Conservation (phyloP, 192 early-diverging fungal species). For the Backusella westeae region DNA sequence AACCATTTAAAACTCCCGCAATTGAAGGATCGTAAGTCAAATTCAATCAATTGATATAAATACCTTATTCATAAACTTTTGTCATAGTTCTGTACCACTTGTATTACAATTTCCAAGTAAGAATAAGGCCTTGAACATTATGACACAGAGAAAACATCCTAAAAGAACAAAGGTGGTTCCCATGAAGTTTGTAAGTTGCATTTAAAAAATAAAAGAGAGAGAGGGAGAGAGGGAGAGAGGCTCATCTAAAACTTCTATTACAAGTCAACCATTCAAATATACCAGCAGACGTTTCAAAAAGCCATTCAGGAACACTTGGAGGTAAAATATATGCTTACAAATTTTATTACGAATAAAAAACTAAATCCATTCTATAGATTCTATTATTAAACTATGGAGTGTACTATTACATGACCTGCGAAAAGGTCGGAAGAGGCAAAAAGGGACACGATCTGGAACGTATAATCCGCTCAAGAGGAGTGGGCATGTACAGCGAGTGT, state of each 20-base stretch:
- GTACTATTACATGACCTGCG: slow-evolving; percentile 15
- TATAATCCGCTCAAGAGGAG: slow-evolving; percentile 16
- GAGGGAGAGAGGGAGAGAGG: neutral
- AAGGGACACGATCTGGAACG: slow-evolving; percentile 18
- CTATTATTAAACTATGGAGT: slow-evolving; percentile 13
- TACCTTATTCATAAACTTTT: too few relatives aligned
- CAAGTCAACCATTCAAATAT: slow-evolving; percentile 29
- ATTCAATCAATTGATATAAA: too few relatives aligned
- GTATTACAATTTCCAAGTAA: slow-evolving; percentile 19
- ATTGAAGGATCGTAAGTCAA: slow-evolving; percentile 1
- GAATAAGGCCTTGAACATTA: neutral
- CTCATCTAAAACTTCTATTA: neutral
- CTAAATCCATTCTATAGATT: slow-evolving; percentile 14
- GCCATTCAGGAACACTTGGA: slow-evolving; percentile 47
- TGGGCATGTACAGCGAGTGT: slow-evolving; percentile 27
- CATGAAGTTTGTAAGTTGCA: slow-evolving; percentile 30
- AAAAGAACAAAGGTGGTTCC: slow-evolving; percentile 34
- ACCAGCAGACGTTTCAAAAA: slow-evolving; percentile 39
- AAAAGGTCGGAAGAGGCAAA: slow-evolving; percentile 14
- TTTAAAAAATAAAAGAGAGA: neutral
- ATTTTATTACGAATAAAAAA: neutral
- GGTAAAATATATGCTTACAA: slow-evolving; percentile 5
- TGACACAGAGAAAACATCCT: slow-evolving; percentile 32
- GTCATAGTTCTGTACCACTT: neutral
- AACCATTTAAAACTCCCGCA: slow-evolving; percentile 1